Evolutionary conservation across 192 early-diverging fungal genomes (phyloP), one percentile per base, ranked within the genome.

Genomic region (Coemansia furcata): DNA sequence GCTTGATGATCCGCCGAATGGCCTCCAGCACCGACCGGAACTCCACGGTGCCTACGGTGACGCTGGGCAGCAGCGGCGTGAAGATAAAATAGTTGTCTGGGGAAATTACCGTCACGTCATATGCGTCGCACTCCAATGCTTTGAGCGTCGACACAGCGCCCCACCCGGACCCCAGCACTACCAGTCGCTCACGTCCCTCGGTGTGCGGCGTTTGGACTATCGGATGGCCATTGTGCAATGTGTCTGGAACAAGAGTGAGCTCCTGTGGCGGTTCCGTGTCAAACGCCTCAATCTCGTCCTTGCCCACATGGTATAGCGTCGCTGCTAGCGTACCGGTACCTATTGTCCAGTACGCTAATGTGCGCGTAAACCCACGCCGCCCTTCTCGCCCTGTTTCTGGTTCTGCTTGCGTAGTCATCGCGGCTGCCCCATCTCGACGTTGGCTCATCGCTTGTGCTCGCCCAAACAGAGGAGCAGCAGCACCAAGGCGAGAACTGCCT

Each of bases 41-140:
- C 72, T 96, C 94, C 37, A 97, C 85, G 0, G 94, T 96, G 64
- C 95, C 95, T 15, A 93, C 91, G 2, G 95, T 95, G 54, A 86
- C 89, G 63, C 85, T 89, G 35, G 89, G 86, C 68, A 90, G 73
- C 71, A 92, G 76, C 54, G 90, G 89, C 52, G 91, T 86, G 65
- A 89, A 90, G 60, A 97, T 84, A 78, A 97, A 97, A 78, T 96
- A 97, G 84, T 95, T 96, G 63, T 91, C 84, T 26, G 94, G 93
- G 19, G 89, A 91, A 1, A 94, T 85, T 1, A 93, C 83, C 5
- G 67, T 73, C 72, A 94, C 91, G 68, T 94, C 91, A 75, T 90
- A 94, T 52, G 89, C 78, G 43, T 86, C 87, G 2, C 87, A 86
- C 69, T 90, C 89, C 38, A 94, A 68, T 14, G 84, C 85, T 69